Conservation (phyloP, 225 moss, liverwort and hornwort species). For the Anthoceros angustus region DNA sequence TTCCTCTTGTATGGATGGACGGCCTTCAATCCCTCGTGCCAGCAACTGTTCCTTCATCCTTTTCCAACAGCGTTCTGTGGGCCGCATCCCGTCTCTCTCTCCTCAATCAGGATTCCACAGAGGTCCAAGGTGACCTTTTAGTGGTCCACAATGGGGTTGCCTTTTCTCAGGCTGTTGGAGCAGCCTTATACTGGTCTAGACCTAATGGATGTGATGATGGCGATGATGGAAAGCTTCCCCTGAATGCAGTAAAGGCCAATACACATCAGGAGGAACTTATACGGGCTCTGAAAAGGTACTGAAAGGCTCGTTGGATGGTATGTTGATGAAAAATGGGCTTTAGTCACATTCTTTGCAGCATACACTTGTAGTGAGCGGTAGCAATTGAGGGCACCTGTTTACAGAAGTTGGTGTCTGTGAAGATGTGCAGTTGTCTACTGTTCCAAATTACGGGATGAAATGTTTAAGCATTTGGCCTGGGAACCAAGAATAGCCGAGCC, state of each 20-base stretch:
- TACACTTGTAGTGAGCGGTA: too few relatives aligned
- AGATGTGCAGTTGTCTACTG: conserved; percentile 66
- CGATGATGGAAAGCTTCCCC: conserved; percentile 46
- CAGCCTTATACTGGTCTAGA: conserved; percentile 53
- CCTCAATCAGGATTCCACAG: conserved; percentile 22
- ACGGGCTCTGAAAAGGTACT: conserved; percentile 41
- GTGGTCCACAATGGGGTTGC: conserved; percentile 13
- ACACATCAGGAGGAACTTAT: conserved; percentile 40
- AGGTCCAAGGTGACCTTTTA: conserved; percentile 7
- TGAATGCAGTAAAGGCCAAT: conserved; percentile 55
- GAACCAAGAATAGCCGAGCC: conserved; percentile 83
- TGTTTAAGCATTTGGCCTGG: conserved; percentile 39
- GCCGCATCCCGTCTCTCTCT: conserved; percentile 57
- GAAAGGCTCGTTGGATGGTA: background rate
- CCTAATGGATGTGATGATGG: conserved; percentile 92
- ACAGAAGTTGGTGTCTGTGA: conserved; percentile 2
- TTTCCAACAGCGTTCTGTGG: conserved; percentile 69
- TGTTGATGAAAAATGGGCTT: too few relatives aligned
- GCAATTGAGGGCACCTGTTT: background rate
- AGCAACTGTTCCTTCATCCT: conserved; percentile 28
- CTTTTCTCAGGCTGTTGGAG: conserved; percentile 23
- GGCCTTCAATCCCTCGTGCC: conserved; percentile 35
- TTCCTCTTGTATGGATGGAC: conserved; percentile 86
- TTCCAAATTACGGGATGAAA: conserved; percentile 21
- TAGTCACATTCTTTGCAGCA: too few relatives aligned